Evolutionary conservation across 129 eudicot genomes (phyloP).

Genomic region (Oenanthe sinensis): DNA sequence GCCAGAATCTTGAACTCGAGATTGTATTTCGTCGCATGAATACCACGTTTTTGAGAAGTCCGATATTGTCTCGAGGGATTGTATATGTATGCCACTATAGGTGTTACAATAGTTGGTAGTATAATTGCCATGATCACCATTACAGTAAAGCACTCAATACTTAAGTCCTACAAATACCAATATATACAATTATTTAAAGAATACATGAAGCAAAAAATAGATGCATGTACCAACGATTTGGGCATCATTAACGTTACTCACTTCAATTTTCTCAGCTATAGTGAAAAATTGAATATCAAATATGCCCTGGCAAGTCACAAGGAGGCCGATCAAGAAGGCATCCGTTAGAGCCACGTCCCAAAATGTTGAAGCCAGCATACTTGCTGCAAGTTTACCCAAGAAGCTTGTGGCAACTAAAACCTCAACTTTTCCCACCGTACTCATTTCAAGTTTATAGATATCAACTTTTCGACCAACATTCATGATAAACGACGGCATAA

Average conservation of each 20-base stretch:
- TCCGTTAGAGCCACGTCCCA: constrained; percentile 14
- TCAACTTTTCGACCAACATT: constrained; percentile 17
- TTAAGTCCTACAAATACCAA: not conserved
- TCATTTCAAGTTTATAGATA: not conserved
- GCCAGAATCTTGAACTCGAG: constrained; percentile 15
- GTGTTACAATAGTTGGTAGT: not conserved
- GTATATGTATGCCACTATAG: constrained; percentile 8
- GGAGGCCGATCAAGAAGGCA: constrained; percentile 22
- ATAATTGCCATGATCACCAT: constrained; percentile 13
- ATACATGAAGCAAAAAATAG: not conserved
- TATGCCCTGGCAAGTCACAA: constrained; percentile 19
- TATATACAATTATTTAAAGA: too few relatives aligned
- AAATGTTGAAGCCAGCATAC: constrained; percentile 12
- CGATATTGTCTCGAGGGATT: constrained; percentile 9
- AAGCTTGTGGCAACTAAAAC: not conserved
- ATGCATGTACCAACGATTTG: not conserved
- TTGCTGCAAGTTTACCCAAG: constrained; percentile 10
- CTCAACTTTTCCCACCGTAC: not conserved
- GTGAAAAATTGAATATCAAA: constrained; percentile 18
- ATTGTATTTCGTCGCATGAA: not conserved
- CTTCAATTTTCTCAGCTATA: not conserved
- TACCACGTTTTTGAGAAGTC: constrained; percentile 10
- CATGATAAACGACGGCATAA: constrained; percentile 15
- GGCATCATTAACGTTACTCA: not conserved
- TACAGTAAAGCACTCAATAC: constrained; percentile 8